Evolutionary conservation across 2,329 filamentous ascomycete genomes (phyloP).

Genomic region (Diaporthe destruens): DNA sequence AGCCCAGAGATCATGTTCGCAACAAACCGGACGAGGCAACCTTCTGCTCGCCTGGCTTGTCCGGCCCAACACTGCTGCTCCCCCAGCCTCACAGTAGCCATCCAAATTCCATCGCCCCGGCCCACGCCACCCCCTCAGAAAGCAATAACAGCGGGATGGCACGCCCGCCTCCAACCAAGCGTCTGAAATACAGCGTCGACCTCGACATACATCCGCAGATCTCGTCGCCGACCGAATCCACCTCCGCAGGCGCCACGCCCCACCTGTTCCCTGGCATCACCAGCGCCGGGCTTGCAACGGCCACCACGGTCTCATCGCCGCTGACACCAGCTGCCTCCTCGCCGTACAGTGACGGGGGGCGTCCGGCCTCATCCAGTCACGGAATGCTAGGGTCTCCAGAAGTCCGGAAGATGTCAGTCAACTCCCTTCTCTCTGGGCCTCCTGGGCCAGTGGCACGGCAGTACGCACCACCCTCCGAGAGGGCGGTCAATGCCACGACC

Average conservation of each 20-base stretch:
- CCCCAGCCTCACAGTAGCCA: conserved; percentile 28
- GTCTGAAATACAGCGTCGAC: conserved; percentile 41
- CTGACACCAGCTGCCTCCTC: conserved; percentile 57
- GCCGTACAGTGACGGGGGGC: conserved; percentile 51
- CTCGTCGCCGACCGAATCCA: conserved; percentile 33
- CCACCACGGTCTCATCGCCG: conserved; percentile 49
- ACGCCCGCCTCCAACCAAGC: conserved; percentile 37
- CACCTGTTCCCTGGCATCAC: conserved; percentile 49
- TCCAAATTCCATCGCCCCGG: not conserved
- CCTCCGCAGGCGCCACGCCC: conserved; percentile 33
- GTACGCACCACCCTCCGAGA: conserved; percentile 41
- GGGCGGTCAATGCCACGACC: conserved; percentile 39
- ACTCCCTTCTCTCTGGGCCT: conserved; percentile 71
- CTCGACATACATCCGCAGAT: conserved; percentile 34
- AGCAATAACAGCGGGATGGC: conserved; percentile 6
- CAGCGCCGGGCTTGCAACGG: conserved; percentile 32
- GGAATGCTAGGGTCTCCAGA: conserved; percentile 43
- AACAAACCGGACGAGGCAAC: conserved; percentile 17
- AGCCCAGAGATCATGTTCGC: not conserved
- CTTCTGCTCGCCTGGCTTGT: conserved; percentile 30
- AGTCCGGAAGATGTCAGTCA: conserved; percentile 69
- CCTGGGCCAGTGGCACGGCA: conserved; percentile 50
- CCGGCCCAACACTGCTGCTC: conserved; percentile 28
- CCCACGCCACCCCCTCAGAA: conserved; percentile 17
- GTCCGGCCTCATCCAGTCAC: conserved; percentile 43